Base-by-base conservation (phyloP, 805 yeast species). In the Clavispora phyllophila region DNA sequence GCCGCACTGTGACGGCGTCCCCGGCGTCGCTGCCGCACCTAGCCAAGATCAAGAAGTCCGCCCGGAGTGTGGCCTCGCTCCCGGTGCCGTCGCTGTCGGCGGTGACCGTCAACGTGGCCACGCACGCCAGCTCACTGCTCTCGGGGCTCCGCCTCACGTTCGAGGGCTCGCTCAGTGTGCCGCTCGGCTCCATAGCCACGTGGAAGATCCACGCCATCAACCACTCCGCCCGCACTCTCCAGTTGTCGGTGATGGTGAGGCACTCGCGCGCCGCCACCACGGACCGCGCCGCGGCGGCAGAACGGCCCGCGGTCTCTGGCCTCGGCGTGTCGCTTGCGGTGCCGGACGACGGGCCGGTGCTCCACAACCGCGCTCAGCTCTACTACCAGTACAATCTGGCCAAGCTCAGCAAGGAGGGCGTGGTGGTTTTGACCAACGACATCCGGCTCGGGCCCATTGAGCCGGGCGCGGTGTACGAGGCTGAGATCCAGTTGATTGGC, bases 191-290 rank as follows among this genome's bases (percentile, higher is more conserved):
- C 32, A 66, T 70, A 2, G 78, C 77, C 56, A 73, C 68, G 41
- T 81, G 90, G 85, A 72, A 72, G 37, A 68, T 86, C 12, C 84
- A 80, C 51, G 79, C 84, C 1, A 73, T 83, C 40, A 86, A 86
- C 63, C 72, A 72, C 46, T 74, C 85, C 1, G 50, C 61, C n/a
- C 70, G 70, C 19, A 56, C 69, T 14, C 61, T 83, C 46, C 75
- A 77, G 41, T 57, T 84, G 36, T 69, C 85, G 3, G 62, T 85
- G 41, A 42, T 63, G 52, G 60, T 62, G 17, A 66, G 60, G 43
- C 61, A 62, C 40, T 46, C 48, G 5, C 39, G 46, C 28, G 46
- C n/a, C n/a, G n/a, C n/a, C n/a, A n/a, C n/a, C n/a, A n/a, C n/a
- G n/a, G n/a, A n/a, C n/a, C n/a, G n/a, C n/a, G n/a, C n/a, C n/a